phyloP scores from a whole-genome alignment of 2,329 filamentous ascomycete genomes.

The Escovopsis sp. region DNA sequence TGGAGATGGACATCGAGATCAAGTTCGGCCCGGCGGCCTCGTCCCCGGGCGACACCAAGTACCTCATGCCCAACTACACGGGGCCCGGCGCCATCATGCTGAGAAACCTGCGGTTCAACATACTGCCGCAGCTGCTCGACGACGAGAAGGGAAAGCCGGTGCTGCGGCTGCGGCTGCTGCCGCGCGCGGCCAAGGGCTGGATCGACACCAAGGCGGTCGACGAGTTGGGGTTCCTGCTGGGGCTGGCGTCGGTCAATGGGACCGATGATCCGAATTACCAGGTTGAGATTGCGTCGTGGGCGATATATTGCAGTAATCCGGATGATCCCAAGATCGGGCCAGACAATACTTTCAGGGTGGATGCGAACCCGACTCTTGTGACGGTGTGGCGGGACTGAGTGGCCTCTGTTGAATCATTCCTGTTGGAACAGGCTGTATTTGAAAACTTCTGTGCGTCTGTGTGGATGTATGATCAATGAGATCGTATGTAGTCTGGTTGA shows the following conservation, averaged over 20 bases:
- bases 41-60: background rate
- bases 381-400: background rate
- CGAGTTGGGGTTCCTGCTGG: slow-evolving; percentile 3
- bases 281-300: background rate
- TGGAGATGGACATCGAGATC: slow-evolving; percentile 4
- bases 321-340: background rate
- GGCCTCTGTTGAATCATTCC: too few relatives aligned
- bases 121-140: background rate
- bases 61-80: slow-evolving; percentile 4
- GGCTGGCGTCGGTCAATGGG: background rate
- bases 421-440: too few relatives aligned
- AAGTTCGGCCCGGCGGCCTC: background rate
- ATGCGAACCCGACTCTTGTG: background rate
- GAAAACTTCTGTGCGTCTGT: too few relatives aligned
- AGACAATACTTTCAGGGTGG: background rate
- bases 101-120: slow-evolving; percentile 8
- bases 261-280: background rate
- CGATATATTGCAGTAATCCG: slow-evolving; percentile 1
- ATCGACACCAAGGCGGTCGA: background rate
- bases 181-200: slow-evolving; percentile 4
- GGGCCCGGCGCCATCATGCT: slow-evolving; percentile 7
- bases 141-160: background rate
- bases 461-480: too few relatives aligned
- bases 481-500: too few relatives aligned
- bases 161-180: slow-evolving; percentile 2